Percentiles rank a stretch among this genome's conserved stretches.
Conservation (phyloP, 805 yeast genomes). For the Starmerella vitae region DNA sequence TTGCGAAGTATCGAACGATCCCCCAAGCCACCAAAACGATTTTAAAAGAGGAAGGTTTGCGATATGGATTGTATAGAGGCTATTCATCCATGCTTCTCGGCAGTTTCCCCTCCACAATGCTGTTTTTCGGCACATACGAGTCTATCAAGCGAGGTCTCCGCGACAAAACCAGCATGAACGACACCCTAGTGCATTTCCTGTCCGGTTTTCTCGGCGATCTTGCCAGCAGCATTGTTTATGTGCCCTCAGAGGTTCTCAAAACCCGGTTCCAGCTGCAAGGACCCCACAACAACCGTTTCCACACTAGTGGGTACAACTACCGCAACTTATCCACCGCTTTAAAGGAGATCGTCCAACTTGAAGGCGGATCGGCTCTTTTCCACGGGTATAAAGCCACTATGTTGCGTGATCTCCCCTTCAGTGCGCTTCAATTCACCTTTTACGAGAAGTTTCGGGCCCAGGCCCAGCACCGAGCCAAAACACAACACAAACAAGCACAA, state of each 20-base stretch:
- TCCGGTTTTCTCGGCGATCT: constrained; percentile 94
- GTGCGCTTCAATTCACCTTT: constrained; percentile 91
- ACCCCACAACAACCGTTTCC: constrained; percentile 61
- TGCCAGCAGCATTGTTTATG: constrained; percentile 76
- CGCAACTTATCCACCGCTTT: constrained; percentile 61
- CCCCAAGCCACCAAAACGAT: constrained; percentile 62
- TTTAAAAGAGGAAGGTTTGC: constrained; percentile 69
- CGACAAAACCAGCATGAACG: constrained; percentile 50
- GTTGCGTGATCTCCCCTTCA: constrained; percentile 84
- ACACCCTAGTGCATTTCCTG: constrained; percentile 61
- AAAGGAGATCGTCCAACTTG: constrained; percentile 44
- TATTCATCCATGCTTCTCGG: constrained; percentile 87
- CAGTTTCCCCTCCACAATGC: constrained; percentile 74
- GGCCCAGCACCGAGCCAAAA: constrained; percentile 26
- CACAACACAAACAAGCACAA: too few species aligned
- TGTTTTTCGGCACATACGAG: constrained; percentile 90
- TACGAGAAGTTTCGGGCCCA: constrained; percentile 49
- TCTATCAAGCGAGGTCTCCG: constrained; percentile 58
- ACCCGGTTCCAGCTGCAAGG: constrained; percentile 92
- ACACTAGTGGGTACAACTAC: constrained; percentile 77
- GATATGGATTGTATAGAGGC: constrained; percentile 81
- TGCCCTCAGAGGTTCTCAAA: constrained; percentile 89
- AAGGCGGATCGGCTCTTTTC: constrained; percentile 65
- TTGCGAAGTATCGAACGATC: constrained; percentile 54
- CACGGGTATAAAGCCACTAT: constrained; percentile 92